Evolutionary conservation across 345 rosid species (phyloP).

Genomic region (Eucalyptus marginata): DNA sequence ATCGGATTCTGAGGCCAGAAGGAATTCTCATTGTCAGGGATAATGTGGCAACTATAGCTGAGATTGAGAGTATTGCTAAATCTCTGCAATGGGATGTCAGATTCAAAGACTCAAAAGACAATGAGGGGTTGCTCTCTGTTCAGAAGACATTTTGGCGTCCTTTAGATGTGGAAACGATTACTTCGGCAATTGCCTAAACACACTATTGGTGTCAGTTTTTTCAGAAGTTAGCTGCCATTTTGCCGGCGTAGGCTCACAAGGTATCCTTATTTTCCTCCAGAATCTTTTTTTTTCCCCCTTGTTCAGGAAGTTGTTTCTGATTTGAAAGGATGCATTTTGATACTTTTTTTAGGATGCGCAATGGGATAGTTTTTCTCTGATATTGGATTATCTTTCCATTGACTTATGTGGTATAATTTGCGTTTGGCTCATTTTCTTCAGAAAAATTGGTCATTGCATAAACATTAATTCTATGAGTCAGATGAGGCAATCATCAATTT

Average conservation of each 20-base stretch:
- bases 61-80: conserved; percentile 11
- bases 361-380: not conserved
- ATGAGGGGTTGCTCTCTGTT: conserved; percentile 26
- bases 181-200: not conserved
- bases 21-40: conserved; percentile 32
- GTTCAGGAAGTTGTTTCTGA: not conserved
- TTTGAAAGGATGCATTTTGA: not conserved
- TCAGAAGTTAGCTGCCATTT: not conserved
- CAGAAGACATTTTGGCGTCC: conserved; percentile 33
- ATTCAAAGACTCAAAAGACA: conserved; percentile 16
- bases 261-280: not conserved
- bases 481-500: not conserved
- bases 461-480: not conserved
- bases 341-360: not conserved
- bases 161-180: not conserved
- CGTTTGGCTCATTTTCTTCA: not conserved
- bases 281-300: not conserved
- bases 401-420: not conserved
- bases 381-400: not conserved
- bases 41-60: conserved; percentile 4
- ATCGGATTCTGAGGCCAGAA: conserved; percentile 26
- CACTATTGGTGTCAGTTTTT: not conserved
- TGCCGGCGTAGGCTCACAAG: not conserved
- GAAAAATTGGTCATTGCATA: not conserved
- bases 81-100: conserved; percentile 27